Base-by-base conservation (phyloP, 2,329 filamentous ascomycete genomes). In the Penicillium crustosum region DNA sequence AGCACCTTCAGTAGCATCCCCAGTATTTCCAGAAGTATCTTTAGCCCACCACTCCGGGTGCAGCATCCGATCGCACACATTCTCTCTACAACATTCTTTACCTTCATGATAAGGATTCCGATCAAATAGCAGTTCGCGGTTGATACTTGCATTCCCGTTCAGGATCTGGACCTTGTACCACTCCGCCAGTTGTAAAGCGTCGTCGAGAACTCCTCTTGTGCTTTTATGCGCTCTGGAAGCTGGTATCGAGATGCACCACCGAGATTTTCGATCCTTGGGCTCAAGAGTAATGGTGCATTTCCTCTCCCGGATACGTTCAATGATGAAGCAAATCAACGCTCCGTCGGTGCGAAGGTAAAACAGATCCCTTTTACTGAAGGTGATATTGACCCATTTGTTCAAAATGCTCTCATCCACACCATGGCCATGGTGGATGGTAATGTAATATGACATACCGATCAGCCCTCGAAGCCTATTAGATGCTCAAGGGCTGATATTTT, bases 221-320 rank as follows among this genome's bases (percentile, higher is more conserved):
- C 19, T 38, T 4, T 12, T 12, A 25, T 51, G 47, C n/a, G 13
- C 1, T 17, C 19, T 36, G 19, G 53, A 51, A 23, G 49, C 47
- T 15, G 53, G 53, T 7, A 55, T 19, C 4, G 53, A 55, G 33
- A 55, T 55, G 29, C 47, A 51, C 53, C 53, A 55, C 10, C 47
- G 31, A 17, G 1, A 13, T 29, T 17, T 4, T 19, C 31, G 29
- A 21, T 55, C 47, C 39, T 27, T 45, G 4, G 53, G 53, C 15
- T 43, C 29, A 9, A 9, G 5, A 21, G 2, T 25, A 8, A 55
- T 7, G 2, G 10, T 6, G 23, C 43, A 51, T 15, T 36, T 51
- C 13, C 8, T 13, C 15, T 55, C 53, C 19, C 33, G 38, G 6
- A 55, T 35, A 10, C 53, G 47, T 36, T 51, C 36, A 13, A 55